Conservation (phyloP, 306 rosid species). For the Rubus parviflorus region DNA sequence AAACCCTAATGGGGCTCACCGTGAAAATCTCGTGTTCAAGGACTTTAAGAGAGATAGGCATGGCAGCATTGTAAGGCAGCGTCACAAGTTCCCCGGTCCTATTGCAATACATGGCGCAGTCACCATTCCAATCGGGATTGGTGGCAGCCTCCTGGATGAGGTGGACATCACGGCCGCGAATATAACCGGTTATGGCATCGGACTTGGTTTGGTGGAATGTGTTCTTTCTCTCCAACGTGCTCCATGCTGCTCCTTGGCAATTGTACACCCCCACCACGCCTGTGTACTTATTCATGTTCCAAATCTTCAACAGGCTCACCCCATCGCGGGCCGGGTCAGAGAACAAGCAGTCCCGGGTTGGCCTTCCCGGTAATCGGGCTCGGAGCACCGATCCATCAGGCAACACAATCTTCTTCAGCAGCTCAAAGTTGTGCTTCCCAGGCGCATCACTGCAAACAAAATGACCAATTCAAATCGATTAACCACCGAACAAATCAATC, state of each 20-base stretch:
- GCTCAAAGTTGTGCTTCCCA: slow-evolving; percentile 71
- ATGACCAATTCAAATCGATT: no score
- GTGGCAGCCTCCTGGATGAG: slow-evolving; percentile 47
- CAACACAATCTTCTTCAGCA: slow-evolving; percentile 67
- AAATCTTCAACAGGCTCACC: slow-evolving; percentile 73
- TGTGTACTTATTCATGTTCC: slow-evolving; percentile 83
- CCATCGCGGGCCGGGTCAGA: slow-evolving; percentile 87
- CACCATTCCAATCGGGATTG: slow-evolving; percentile 58
- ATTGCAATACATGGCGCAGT: slow-evolving; percentile 57
- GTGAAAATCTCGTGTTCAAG: slow-evolving; percentile 71
- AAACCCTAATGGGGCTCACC: slow-evolving; percentile 62
- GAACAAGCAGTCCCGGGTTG: slow-evolving; percentile 82
- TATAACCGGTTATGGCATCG: slow-evolving; percentile 48
- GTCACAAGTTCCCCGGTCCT: slow-evolving; percentile 41
- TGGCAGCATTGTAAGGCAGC: slow-evolving; percentile 61
- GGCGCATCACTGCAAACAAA: slow-evolving; percentile 66
- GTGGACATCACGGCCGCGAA: slow-evolving; percentile 75
- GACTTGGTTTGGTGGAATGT: slow-evolving; percentile 55
- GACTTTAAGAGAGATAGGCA: slow-evolving; percentile 75
- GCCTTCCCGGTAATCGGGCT: slow-evolving; percentile 81
- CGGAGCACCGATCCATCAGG: slow-evolving; percentile 84
- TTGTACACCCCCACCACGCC: slow-evolving; percentile 86
- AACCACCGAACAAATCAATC: no score
- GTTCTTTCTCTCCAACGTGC: slow-evolving; percentile 54
- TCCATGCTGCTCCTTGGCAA: slow-evolving; percentile 99